phyloP scores from a whole-genome alignment of 2,329 filamentous ascomycete genomes.

The Chrysoporthe deuterocubensis region DNA sequence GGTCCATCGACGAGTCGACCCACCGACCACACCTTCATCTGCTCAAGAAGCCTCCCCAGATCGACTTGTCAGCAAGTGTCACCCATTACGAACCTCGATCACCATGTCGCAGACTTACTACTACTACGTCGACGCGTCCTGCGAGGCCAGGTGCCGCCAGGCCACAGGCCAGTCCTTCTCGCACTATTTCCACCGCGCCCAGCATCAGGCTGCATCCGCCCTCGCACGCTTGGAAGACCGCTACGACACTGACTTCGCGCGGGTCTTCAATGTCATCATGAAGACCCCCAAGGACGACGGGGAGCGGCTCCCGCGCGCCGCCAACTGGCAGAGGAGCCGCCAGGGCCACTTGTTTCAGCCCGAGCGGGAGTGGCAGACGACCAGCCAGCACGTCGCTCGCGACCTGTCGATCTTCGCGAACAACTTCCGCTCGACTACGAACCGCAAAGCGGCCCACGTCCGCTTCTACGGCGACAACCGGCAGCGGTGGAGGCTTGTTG shows the following conservation, averaged over 20 bases:
- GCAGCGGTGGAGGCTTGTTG: conserved; percentile 4
- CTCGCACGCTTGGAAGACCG: conserved; percentile 12
- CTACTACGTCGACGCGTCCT: conserved; percentile 27
- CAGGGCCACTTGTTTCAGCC: neutral
- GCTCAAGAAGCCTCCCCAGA: too few species aligned
- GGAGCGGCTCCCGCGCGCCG: neutral
- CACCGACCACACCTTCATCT: too few species aligned
- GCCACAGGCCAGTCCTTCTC: conserved; percentile 13
- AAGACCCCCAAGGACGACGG: conserved; percentile 12
- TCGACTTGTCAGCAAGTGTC: too few species aligned
- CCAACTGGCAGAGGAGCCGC: conserved; percentile 15
- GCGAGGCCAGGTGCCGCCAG: conserved; percentile 17
- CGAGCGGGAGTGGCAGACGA: conserved; percentile 12
- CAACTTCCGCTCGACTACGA: neutral
- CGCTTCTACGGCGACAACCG: conserved; percentile 18
- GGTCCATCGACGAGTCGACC: too few species aligned
- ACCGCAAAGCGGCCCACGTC: conserved; percentile 8
- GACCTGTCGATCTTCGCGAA: conserved; percentile 12
- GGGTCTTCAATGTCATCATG: conserved; percentile 26
- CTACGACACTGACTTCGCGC: conserved; percentile 20
- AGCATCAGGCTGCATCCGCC: conserved; percentile 13
- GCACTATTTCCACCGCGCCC: conserved; percentile 15
- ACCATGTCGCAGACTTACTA: neutral
- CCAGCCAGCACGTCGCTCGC: conserved; percentile 10
- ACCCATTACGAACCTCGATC: neutral